phyloP scores from a whole-genome alignment of 2,329 filamentous ascomycete species.

The Acarospora socialis region DNA sequence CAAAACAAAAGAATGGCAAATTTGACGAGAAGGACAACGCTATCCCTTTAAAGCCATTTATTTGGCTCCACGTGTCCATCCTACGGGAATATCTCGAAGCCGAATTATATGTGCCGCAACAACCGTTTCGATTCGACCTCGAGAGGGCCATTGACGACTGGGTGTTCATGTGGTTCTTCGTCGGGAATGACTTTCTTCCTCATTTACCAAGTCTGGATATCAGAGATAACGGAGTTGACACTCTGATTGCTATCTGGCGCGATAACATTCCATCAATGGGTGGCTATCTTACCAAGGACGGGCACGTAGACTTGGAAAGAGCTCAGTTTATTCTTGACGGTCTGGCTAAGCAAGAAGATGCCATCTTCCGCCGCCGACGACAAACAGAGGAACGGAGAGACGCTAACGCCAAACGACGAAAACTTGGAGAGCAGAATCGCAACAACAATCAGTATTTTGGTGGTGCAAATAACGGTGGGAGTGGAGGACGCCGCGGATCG shows the following conservation, averaged over 20 bases:
- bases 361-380: constrained; percentile 78
- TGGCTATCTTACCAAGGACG: constrained; percentile 91
- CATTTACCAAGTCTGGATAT: constrained; percentile 97
- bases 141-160: constrained; percentile 93
- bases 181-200: constrained; percentile 95
- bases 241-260: constrained; percentile 90
- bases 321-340: constrained; percentile 81
- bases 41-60: constrained; percentile 71
- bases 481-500: constrained; percentile 30
- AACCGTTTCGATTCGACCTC: constrained; percentile 81
- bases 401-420: constrained; percentile 64
- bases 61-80: constrained; percentile 91
- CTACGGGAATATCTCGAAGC: constrained; percentile 85
- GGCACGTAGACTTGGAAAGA: constrained; percentile 71
- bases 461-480: constrained; percentile 18
- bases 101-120: constrained; percentile 68
- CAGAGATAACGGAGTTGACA: constrained; percentile 92
- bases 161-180: constrained; percentile 99
- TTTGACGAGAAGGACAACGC: constrained; percentile 68
- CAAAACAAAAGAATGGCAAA: constrained; percentile 64
- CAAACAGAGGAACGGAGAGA: constrained; percentile 74
- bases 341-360: constrained; percentile 82
- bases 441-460: constrained; percentile 25
- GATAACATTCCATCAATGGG: constrained; percentile 85
- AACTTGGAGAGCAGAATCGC: constrained; percentile 49